phyloP scores from a whole-genome alignment of 1,284 basidiomycete genomes.

The Gymnopus androsaceus region DNA sequence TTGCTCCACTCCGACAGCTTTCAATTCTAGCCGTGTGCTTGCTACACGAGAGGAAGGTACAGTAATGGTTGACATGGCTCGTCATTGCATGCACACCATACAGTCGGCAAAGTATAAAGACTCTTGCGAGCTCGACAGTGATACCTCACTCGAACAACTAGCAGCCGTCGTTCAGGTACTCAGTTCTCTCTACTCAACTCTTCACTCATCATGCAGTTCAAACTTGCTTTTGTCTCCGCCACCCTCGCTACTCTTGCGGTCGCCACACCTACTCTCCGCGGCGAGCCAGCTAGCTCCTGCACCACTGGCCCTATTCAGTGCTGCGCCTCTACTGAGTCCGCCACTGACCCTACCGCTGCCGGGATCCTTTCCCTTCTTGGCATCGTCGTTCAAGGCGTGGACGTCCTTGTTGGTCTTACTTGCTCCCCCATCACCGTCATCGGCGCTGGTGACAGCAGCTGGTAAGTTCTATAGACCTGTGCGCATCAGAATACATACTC shows the following conservation, averaged over 20 bases:
- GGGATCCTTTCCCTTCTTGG: constrained; percentile 26
- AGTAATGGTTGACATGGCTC: too few relatives aligned
- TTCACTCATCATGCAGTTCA: constrained; percentile 10
- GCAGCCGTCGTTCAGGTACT: constrained; percentile 7
- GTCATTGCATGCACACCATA: not conserved
- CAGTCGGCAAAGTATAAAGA: not conserved
- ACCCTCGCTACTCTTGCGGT: constrained; percentile 19
- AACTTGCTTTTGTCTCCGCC: constrained; percentile 17
- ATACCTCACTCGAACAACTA: constrained; percentile 8
- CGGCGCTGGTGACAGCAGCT: constrained; percentile 2
- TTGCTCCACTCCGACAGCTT: too few relatives aligned
- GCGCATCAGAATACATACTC: too few relatives aligned
- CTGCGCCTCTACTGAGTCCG: constrained; percentile 23
- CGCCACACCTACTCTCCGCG: constrained; percentile 22
- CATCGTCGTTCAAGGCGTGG: constrained; percentile 19
- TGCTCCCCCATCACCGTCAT: constrained; percentile 13
- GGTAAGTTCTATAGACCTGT: not conserved
- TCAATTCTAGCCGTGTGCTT: too few relatives aligned
- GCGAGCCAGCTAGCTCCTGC: constrained; percentile 11
- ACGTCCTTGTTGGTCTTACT: constrained; percentile 19
- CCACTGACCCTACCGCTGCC: not conserved
- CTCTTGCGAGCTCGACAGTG: not conserved
- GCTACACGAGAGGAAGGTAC: too few relatives aligned
- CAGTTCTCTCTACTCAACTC: not conserved
- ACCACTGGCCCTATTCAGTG: constrained; percentile 22